These are phyloP conservation scores for Chytridium lagenaria DNA, from an alignment of 371 early-diverging fungal species.

Conservation along the genomic window DNA sequence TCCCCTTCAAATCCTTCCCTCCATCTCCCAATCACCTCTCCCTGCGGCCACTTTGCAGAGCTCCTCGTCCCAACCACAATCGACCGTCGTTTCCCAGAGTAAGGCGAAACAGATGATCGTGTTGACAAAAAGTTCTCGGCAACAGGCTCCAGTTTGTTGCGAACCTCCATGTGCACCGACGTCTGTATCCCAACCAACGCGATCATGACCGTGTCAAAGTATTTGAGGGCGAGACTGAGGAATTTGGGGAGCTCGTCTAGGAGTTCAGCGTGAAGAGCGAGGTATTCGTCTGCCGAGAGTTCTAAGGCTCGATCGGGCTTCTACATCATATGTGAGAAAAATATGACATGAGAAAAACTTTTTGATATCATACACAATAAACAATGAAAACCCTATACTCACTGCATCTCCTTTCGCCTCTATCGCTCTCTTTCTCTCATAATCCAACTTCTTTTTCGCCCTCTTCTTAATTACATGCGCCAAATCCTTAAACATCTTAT, in stretches of 20 bases:
- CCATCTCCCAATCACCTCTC: slow-evolving; percentile 34
- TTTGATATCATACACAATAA: background rate
- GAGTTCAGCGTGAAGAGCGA: slow-evolving; percentile 76
- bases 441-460: slow-evolving; percentile 76
- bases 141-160: slow-evolving; percentile 22
- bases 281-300: slow-evolving; percentile 74
- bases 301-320: slow-evolving; percentile 62
- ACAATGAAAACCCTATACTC: background rate
- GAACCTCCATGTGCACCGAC: slow-evolving; percentile 48
- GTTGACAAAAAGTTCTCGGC: slow-evolving; percentile 13
- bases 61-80: background rate
- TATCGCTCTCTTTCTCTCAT: slow-evolving; percentile 72
- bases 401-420: slow-evolving; percentile 49
- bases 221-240: slow-evolving; percentile 62
- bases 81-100: background rate
- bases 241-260: slow-evolving; percentile 79
- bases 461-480: slow-evolving; percentile 77
- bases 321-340: background rate
- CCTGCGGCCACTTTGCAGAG: background rate
- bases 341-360: background rate
- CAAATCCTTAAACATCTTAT: slow-evolving; percentile 71
- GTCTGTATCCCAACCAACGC: slow-evolving; percentile 69
- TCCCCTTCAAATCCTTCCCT: slow-evolving; percentile 30
- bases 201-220: slow-evolving; percentile 67
- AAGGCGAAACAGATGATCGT: slow-evolving; percentile 6